Evolutionary conservation across 495 filamentous ascomycete species (phyloP).

Genomic region (Penicillium cosmopolitanum): DNA sequence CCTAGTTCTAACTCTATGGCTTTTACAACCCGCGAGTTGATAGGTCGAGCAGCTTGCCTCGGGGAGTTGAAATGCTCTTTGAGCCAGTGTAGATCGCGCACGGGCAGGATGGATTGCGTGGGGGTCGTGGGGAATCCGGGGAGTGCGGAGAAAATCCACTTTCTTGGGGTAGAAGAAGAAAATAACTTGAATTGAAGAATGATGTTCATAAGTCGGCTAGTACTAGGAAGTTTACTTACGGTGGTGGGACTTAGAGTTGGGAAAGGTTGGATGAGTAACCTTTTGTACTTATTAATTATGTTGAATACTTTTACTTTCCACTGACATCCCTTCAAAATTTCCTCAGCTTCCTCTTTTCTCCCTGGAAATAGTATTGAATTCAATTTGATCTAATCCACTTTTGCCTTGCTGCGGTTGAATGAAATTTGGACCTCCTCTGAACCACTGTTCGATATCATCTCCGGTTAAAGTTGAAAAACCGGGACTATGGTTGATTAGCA

Average conservation of each 20-base stretch:
- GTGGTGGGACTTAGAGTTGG: no score
- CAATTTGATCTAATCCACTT: no score
- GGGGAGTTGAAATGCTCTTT: neutral
- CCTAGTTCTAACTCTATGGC: neutral
- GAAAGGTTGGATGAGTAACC: no score
- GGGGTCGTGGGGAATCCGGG: slow-evolving; percentile 25
- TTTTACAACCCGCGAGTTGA: neutral
- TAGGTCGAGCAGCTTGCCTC: slow-evolving; percentile 10
- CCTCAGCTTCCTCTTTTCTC: no score
- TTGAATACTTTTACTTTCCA: no score
- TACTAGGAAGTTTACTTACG: no score
- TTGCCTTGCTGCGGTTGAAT: no score
- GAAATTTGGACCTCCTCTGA: no score
- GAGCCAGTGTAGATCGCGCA: slow-evolving; percentile 6
- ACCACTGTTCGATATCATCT: slow-evolving; percentile 35
- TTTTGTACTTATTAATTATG: no score
- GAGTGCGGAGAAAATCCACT: slow-evolving; percentile 9
- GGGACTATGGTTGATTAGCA: slow-evolving; percentile 49
- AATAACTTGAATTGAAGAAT: neutral
- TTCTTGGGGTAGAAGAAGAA: neutral
- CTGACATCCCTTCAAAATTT: no score
- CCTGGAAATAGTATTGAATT: no score
- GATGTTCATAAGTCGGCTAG: neutral
- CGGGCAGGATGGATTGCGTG: slow-evolving; percentile 14
- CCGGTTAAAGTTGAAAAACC: slow-evolving; percentile 68